Conservation (phyloP, 2,329 filamentous ascomycete genomes). For the Sclerotinia glacialis region DNA sequence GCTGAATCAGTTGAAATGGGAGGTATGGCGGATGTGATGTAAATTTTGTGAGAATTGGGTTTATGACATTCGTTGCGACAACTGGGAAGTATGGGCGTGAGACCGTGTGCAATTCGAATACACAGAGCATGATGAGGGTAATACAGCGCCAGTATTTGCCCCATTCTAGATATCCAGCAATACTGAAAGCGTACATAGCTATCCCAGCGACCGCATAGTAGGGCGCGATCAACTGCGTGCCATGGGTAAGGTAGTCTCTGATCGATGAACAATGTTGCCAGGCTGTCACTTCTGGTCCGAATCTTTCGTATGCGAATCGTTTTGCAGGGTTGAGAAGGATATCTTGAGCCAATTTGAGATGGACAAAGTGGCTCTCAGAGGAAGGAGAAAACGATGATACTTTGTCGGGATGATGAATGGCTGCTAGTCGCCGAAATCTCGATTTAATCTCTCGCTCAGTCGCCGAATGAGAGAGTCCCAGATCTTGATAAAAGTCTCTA, state of each 20-base stretch:
- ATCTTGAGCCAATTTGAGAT: constrained; percentile 80
- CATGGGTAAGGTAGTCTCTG: constrained; percentile 68
- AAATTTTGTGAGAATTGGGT: constrained; percentile 43
- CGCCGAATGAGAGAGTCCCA: constrained; percentile 67
- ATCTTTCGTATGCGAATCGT: constrained; percentile 85
- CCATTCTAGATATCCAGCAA: constrained; percentile 66
- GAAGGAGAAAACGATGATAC: constrained; percentile 33
- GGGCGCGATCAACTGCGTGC: constrained; percentile 57
- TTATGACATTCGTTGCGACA: constrained; percentile 46
- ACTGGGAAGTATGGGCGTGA: constrained; percentile 53
- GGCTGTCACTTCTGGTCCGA: constrained; percentile 67
- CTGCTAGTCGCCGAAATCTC: constrained; percentile 53
- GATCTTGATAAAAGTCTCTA: constrained; percentile 75
- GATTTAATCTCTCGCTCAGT: constrained; percentile 77
- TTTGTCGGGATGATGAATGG: constrained; percentile 49
- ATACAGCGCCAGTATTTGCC: constrained; percentile 66
- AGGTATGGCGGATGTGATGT: constrained; percentile 61
- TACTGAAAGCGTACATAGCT: constrained; percentile 58
- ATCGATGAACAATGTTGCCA: constrained; percentile 68
- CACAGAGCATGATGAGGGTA: constrained; percentile 50
- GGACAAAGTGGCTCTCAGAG: constrained; percentile 64
- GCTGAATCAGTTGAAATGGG: constrained; percentile 77
- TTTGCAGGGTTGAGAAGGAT: constrained; percentile 72
- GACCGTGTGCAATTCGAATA: constrained; percentile 56
- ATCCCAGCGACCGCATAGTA: constrained; percentile 60